These are phyloP conservation scores for Venustampulla echinocandica DNA, from an alignment of 495 filamentous ascomycete species.

Conservation along the genomic window DNA sequence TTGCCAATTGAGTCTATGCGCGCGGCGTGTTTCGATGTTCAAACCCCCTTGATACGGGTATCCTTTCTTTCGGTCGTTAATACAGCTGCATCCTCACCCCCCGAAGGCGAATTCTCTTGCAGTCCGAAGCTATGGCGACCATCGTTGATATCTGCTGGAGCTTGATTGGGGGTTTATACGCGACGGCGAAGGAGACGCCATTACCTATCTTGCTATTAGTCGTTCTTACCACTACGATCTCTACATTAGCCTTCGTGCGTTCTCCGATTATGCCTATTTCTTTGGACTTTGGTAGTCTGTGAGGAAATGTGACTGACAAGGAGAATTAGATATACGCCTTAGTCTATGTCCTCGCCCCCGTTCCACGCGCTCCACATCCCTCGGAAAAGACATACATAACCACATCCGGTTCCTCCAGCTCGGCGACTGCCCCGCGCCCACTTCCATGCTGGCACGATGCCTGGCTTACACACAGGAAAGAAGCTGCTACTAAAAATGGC, in stretches of 20 bases:
- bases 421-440: conserved; percentile 44
- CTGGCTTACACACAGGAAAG: conserved; percentile 46
- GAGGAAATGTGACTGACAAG: too few species aligned
- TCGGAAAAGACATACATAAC: conserved; percentile 85
- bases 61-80: not conserved
- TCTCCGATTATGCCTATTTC: too few species aligned
- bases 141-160: conserved; percentile 7
- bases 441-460: conserved; percentile 81
- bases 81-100: too few species aligned
- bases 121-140: too few species aligned
- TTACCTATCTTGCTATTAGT: conserved; percentile 11
- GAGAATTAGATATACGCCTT: conserved; percentile 69
- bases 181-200: conserved; percentile 11
- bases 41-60: not conserved
- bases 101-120: too few species aligned
- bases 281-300: too few species aligned
- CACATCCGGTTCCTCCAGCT: conserved; percentile 56
- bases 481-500: conserved; percentile 34
- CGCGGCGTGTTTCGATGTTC: conserved; percentile 6
- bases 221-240: conserved; percentile 8
- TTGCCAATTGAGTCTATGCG: not conserved
- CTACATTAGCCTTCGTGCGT: conserved; percentile 16
- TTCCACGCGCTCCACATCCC: conserved; percentile 61
- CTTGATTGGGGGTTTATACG: not conserved
- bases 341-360: conserved; percentile 68